Evolutionary conservation across 495 filamentous ascomycete species (phyloP), one percentile per base, ranked within the genome.

Genomic region (Emericellopsis terricola): DNA sequence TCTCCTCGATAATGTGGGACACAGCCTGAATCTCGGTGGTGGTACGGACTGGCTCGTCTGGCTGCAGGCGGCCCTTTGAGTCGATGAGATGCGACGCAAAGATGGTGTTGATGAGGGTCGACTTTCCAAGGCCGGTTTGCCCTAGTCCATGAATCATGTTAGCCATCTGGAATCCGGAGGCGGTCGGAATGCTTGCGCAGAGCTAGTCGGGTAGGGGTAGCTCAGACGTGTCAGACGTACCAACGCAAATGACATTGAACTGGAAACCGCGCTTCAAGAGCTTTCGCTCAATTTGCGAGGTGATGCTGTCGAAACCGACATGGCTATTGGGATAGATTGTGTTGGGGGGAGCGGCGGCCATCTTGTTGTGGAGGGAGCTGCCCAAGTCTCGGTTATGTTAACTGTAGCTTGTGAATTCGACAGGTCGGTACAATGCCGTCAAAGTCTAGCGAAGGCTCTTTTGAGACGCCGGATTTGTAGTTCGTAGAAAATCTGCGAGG

Each of bases 161-260:
- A 33, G 31, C 24, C 24, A 14, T 19, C 29, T 15, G n/a, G 14
- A n/a, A 14, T 4, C 7, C 23, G 23, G 19, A 30, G 28, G 23
- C 23, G 18, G 4, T 34, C 14, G 9, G 31, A 21, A 7, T 15
- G 18, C 19, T 4, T 11, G 32, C 10, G 13, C 19, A 14, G 5
- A 30, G 13, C 6, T 16, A 9, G 3, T 11, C 8, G 20, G 21
- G 17, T 19, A 31, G 27, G 31, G 17, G 10, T 32, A 28, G 29
- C n/a, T 7, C 15, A 27, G 19, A 23, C 21, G 31, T 10, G 28
- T 3, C 36, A 34, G 26, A 76, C 87, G 53, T 66, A 97, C 89
- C 89, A 60, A 99, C 89, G 59, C 91, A 96, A 62, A 99, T 99
- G 47, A 99, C 78, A 58, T 99, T 99, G 72, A 99, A 99, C 60